Percentiles rank a stretch among this genome's conserved stretches.
Conservation (phyloP, 352 stramenopile species). For the Globisporangium viniferum region DNA sequence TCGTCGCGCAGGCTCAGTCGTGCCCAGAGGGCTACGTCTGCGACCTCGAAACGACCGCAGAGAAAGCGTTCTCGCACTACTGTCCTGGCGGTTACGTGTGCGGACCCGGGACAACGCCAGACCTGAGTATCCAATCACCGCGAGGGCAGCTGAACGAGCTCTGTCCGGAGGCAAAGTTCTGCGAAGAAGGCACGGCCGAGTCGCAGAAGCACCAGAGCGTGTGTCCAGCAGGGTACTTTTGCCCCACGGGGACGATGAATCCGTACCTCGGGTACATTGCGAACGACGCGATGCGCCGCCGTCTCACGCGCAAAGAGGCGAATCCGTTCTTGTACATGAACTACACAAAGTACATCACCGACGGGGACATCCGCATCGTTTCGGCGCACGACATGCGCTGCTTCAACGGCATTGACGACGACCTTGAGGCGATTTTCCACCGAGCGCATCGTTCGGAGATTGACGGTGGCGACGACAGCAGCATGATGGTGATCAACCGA, state of each 20-base stretch:
- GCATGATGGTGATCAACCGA: slow-evolving; percentile 44
- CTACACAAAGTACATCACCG: slow-evolving; percentile 89
- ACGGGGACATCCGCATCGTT: slow-evolving; percentile 85
- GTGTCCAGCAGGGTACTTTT: slow-evolving; percentile 94
- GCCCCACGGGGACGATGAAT: slow-evolving; percentile 91
- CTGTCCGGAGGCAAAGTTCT: slow-evolving; percentile 90
- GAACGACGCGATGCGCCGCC: slow-evolving; percentile 86
- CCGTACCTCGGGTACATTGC: slow-evolving; percentile 84
- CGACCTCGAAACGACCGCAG: slow-evolving; percentile 87
- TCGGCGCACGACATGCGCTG: slow-evolving; percentile 91
- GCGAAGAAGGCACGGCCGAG: slow-evolving; percentile 80
- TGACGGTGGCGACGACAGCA: background rate
- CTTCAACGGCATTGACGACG: slow-evolving; percentile 85
- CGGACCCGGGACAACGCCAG: slow-evolving; percentile 92
- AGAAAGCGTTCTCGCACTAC: slow-evolving; percentile 59
- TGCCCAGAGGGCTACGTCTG: slow-evolving; percentile 95
- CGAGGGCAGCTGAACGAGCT: slow-evolving; percentile 85
- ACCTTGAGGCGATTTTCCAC: slow-evolving; percentile 62
- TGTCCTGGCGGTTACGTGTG: slow-evolving; percentile 94
- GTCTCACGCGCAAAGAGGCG: slow-evolving; percentile 51
- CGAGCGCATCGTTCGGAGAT: slow-evolving; percentile 11
- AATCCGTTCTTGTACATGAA: slow-evolving; percentile 72
- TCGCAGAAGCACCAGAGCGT: slow-evolving; percentile 68
- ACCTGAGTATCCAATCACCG: slow-evolving; percentile 87
- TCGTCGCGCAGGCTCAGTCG: slow-evolving; percentile 82